Percentiles rank a stretch among this genome's conserved stretches.
Evolutionary conservation across 106 monocot species (phyloP).

Genomic region (Chionographis japonica): DNA sequence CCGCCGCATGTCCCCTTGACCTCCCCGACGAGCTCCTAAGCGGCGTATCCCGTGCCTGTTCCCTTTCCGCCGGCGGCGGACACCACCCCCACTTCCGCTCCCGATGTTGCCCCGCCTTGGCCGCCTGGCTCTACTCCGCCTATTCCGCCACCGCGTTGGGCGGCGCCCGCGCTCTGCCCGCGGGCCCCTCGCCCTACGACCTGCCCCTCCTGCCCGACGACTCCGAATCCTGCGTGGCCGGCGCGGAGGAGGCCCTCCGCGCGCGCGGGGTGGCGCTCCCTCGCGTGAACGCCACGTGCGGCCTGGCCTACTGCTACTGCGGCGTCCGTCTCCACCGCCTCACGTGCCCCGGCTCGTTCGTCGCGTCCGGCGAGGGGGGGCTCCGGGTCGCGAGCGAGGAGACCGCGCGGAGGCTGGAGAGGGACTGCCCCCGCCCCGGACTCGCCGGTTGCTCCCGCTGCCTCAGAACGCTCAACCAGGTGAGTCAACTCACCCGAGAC

Average conservation of each 20-base stretch:
- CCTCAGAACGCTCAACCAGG: slow-evolving; percentile 61
- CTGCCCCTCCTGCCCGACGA: slow-evolving; percentile 73
- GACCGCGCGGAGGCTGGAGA: slow-evolving; percentile 34
- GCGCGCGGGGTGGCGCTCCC: slow-evolving; percentile 36
- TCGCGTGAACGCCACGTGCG: slow-evolving; percentile 72
- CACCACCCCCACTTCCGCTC: slow-evolving; percentile 14
- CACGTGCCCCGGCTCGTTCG: slow-evolving; percentile 27
- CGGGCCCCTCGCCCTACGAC: slow-evolving; percentile 13
- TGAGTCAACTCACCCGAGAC: slow-evolving; percentile 1
- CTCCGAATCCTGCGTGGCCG: slow-evolving; percentile 60
- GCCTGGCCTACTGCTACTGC: slow-evolving; percentile 68
- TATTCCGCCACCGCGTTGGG: slow-evolving; percentile 50
- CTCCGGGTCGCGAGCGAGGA: slow-evolving; percentile 1
- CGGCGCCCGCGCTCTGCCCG: slow-evolving; percentile 11
- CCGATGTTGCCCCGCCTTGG: slow-evolving; percentile 74
- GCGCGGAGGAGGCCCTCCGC: slow-evolving; percentile 46
- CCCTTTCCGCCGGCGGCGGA: slow-evolving; percentile 6
- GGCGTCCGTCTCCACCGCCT: slow-evolving; percentile 58
- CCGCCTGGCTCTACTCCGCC: slow-evolving; percentile 71
- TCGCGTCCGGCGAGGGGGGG: neutral
- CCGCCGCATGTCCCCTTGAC: slow-evolving; percentile 39
- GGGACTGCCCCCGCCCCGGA: slow-evolving; percentile 42
- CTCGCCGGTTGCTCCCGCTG: slow-evolving; percentile 65
- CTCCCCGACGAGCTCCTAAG: slow-evolving; percentile 45
- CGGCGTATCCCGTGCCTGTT: slow-evolving; percentile 38